Evolutionary conservation across 73 alveolate species (phyloP).

Genomic region (Paraurostyla sp.): DNA sequence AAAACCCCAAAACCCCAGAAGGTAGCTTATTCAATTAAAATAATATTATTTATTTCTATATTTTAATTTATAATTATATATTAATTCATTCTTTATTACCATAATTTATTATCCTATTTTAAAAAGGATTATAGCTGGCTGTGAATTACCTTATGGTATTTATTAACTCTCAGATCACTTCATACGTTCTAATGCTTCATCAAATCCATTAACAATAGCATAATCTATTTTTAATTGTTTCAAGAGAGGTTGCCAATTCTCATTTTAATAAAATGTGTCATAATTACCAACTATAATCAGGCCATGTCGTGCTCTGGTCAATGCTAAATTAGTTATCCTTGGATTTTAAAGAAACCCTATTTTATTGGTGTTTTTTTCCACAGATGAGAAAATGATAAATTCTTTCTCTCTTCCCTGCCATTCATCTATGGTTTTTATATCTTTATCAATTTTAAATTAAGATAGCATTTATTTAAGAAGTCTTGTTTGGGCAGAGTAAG

Average conservation of each 20-base stretch:
- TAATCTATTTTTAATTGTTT: background rate
- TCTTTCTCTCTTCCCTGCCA: conserved; percentile 45
- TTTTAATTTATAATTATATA: too few species aligned
- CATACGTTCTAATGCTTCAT: too few species aligned
- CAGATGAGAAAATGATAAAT: conserved; percentile 27
- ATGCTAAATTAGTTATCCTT: conserved; percentile 83
- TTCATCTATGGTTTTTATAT: background rate
- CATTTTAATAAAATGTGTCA: background rate
- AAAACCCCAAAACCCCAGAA: too few species aligned
- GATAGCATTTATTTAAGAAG: background rate
- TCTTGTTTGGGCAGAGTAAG: conserved; percentile 24
- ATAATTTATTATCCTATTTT: too few species aligned
- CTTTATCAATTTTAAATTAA: background rate
- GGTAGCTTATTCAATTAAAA: too few species aligned
- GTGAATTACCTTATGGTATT: too few species aligned
- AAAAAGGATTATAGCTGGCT: too few species aligned
- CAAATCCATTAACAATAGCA: background rate
- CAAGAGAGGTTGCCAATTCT: background rate
- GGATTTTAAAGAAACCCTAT: conserved; percentile 33
- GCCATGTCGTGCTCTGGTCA: conserved; percentile 86
- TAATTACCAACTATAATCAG: conserved; percentile 81
- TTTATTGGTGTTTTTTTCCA: background rate
- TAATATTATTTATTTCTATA: too few species aligned
- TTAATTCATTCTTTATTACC: too few species aligned
- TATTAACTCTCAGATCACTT: too few species aligned